These are phyloP conservation scores for Canna indica DNA, from an alignment of 176 grass and related monocot genomes.

Conservation along the genomic window DNA sequence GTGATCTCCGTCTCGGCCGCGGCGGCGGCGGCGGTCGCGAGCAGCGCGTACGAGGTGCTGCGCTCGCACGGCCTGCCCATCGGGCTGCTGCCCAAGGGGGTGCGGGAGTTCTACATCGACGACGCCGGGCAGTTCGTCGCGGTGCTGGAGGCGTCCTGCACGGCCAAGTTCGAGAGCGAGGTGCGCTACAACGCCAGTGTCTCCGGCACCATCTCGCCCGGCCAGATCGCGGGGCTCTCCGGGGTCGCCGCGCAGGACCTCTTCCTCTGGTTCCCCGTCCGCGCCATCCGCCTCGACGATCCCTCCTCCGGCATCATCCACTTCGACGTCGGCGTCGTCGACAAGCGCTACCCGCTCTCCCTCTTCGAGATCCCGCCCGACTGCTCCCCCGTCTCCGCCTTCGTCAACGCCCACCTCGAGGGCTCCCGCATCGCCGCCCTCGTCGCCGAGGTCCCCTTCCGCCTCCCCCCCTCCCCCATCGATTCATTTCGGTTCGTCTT, in stretches of 20 bases:
- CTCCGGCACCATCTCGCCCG: conserved; percentile 3
- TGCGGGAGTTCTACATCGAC: conserved; percentile 5
- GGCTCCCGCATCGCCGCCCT: not conserved
- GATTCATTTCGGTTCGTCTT: not conserved
- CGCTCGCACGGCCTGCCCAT: conserved; percentile 14
- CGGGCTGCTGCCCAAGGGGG: conserved; percentile 18
- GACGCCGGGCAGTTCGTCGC: conserved; percentile 1
- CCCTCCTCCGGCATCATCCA: conserved; percentile 13
- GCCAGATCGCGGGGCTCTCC: conserved; percentile 4
- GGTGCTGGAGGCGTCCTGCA: conserved; percentile 3
- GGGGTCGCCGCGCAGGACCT: conserved; percentile 12
- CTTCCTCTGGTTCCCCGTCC: conserved; percentile 20
- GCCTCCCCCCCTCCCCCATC: not conserved
- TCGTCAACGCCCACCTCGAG: not conserved
- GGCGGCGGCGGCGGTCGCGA: not conserved
- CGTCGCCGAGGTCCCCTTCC: not conserved
- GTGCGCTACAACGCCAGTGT: conserved; percentile 11
- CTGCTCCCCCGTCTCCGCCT: conserved; percentile 2
- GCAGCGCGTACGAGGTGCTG: conserved; percentile 8
- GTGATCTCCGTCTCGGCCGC: not conserved
- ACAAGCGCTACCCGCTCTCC: conserved; percentile 16
- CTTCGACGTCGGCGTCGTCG: conserved; percentile 19
- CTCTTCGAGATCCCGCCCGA: conserved; percentile 14
- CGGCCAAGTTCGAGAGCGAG: conserved; percentile 13
- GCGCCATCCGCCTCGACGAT: conserved; percentile 20